Evolutionary conservation across 139 green algal species (phyloP), one percentile per base, ranked within the genome.

Genomic region (Closterium sp.): DNA sequence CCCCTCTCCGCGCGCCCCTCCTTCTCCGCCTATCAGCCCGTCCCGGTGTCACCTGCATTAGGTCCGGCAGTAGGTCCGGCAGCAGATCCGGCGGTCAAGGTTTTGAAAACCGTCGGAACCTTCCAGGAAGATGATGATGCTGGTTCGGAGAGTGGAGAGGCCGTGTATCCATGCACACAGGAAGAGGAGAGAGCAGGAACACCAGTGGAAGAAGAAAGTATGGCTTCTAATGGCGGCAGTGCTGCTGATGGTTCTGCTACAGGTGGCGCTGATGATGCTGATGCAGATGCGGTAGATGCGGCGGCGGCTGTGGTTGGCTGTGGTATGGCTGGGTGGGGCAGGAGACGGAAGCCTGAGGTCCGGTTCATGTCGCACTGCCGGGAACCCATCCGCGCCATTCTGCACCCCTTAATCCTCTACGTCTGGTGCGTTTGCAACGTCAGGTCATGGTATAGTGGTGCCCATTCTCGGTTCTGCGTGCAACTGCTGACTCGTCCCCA

Each of bases 301-400:
- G 79, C 79, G 79, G 24, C 10, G n/a, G 84, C 22, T 87, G n/a
- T 87, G 84, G 0, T 30, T 34, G 84, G 84, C n/a, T 31, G 84
- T 89, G 70, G 21, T 7, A 30, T 31, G 88, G 88, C 1, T 19
- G 11, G 0, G 45, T 19, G 79, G 89, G 31, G 17, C 88, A 91
- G 30, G 31, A 90, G 89, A 1, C 22, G 27, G 6, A 84, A 91
- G 30, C 84, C 89, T 19, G 89, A 84, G 17, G 19, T 94, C 2
- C n/a, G 21, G 6, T 94, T 94, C 89, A 94, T 94, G 91, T 91
- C 91, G 30, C 91, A 94, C 91, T 94, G 29, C 5, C 2, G 91
- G 22, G 91, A 94, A 31, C 91, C 91, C 70, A 32, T 94, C 22
- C 91, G 91, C 29, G 31, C 79, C 31, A 24, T 93, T 11, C 91